phyloP scores from a whole-genome alignment of 352 stramenopile genomes.

The Phytophthora tentaculata region DNA sequence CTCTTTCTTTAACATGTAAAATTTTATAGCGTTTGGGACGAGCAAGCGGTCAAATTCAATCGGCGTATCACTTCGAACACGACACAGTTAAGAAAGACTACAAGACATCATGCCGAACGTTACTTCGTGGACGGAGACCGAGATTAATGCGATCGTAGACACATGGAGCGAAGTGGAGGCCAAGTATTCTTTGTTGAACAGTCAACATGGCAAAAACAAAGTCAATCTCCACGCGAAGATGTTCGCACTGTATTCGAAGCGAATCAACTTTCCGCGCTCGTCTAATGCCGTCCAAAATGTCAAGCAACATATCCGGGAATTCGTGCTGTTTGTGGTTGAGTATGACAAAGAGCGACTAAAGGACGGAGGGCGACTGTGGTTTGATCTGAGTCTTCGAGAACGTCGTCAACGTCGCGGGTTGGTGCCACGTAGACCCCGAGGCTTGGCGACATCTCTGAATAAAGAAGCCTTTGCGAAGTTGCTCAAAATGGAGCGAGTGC shows the following conservation, averaged over 20 bases:
- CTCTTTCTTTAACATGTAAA: too few relatives aligned
- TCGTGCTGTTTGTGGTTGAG: conserved; percentile 24
- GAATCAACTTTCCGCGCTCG: conserved; percentile 12
- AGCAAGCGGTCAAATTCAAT: conserved; percentile 6
- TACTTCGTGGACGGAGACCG: conserved; percentile 24
- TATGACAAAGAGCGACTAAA: conserved; percentile 23
- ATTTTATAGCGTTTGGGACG: too few relatives aligned
- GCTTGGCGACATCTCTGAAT: conserved; percentile 8
- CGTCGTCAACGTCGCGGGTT: conserved; percentile 2
- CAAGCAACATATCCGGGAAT: conserved; percentile 24
- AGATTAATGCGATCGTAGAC: conserved; percentile 26
- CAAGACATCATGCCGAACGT: conserved; percentile 14
- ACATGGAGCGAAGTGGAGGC: conserved; percentile 31
- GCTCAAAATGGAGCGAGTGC: conserved; percentile 26
- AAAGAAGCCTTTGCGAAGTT: conserved; percentile 21
- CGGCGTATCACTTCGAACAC: background rate
- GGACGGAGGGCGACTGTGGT: conserved; percentile 26
- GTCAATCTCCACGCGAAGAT: conserved; percentile 22
- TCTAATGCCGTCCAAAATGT: conserved; percentile 2
- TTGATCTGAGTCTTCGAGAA: conserved; percentile 19
- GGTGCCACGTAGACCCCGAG: conserved; percentile 5
- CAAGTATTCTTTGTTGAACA: conserved; percentile 16
- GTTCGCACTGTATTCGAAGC: conserved; percentile 14
- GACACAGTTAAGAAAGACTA: background rate
- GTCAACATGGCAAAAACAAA: background rate